Evolutionary conservation across 768 basidiomycete genomes (phyloP).

Genomic region (Galerina marginata): DNA sequence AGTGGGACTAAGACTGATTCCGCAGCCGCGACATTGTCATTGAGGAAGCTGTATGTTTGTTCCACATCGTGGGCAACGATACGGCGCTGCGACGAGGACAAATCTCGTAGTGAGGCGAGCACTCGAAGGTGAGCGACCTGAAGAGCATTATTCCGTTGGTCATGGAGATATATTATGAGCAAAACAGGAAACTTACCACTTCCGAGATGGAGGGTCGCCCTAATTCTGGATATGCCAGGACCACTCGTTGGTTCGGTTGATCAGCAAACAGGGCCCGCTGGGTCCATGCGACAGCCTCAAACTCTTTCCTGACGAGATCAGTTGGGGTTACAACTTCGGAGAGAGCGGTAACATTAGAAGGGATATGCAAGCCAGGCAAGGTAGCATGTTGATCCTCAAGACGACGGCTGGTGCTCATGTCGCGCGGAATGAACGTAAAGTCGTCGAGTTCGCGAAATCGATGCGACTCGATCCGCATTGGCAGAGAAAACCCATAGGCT

Average conservation of each 20-base stretch:
- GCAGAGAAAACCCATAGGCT: conserved; percentile 39
- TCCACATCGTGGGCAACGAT: conserved; percentile 43
- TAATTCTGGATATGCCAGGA: conserved; percentile 39
- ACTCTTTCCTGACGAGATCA: conserved; percentile 41
- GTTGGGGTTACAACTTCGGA: conserved; percentile 42
- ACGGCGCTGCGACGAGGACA: conserved; percentile 25
- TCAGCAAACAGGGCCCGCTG: conserved; percentile 43
- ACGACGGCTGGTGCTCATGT: conserved; percentile 23
- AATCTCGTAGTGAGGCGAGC: conserved; percentile 31
- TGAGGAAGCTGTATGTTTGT: conserved; percentile 50
- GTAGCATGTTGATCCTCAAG: conserved; percentile 12
- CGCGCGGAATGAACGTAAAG: conserved; percentile 47
- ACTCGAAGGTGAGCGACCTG: conserved; percentile 48
- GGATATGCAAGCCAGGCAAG: conserved; percentile 21
- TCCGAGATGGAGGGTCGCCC: conserved; percentile 45
- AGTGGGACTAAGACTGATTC: conserved; percentile 21
- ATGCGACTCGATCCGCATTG: conserved; percentile 29
- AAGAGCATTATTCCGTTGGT: neutral
- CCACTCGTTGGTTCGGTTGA: conserved; percentile 35
- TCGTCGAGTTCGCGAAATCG: conserved; percentile 39
- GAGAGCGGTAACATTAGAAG: conserved; percentile 31
- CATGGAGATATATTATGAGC: neutral
- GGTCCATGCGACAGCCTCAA: conserved; percentile 52
- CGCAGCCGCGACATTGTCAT: conserved; percentile 26
- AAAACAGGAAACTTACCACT: conserved; percentile 44